Percentiles rank a stretch among this genome's conserved stretches.
These are phyloP conservation scores for Polygonum aviculare DNA, from an alignment of 148 eudicot genomes.

Conservation along the genomic window DNA sequence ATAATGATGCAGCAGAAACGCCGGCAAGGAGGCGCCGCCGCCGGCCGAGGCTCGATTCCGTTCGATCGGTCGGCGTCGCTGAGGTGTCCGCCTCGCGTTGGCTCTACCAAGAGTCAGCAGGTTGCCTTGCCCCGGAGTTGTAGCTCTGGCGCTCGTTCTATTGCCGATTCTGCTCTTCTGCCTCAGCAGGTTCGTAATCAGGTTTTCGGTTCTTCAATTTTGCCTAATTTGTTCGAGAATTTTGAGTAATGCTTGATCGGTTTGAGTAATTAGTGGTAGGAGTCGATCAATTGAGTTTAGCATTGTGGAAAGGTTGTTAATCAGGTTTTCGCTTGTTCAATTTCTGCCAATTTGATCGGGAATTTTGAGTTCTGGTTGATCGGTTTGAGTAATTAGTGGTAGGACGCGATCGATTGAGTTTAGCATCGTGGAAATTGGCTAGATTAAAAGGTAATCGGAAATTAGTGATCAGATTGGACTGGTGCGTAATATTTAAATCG, in stretches of 20 bases:
- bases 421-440: too few species aligned
- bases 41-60: constrained; percentile 9
- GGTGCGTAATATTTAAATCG: background rate
- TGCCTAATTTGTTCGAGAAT: background rate
- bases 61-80: constrained; percentile 72
- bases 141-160: constrained; percentile 60
- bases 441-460: too few species aligned
- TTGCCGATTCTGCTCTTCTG: constrained; percentile 68
- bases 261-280: background rate
- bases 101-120: constrained; percentile 19
- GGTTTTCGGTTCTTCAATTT: constrained; percentile 26
- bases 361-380: too few species aligned
- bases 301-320: too few species aligned
- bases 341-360: background rate
- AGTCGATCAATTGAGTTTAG: background rate
- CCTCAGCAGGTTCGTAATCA: constrained; percentile 73
- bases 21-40: constrained; percentile 18
- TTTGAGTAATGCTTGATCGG: background rate
- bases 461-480: background rate
- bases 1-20: constrained; percentile 51
- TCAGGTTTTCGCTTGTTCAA: too few species aligned
- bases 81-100: constrained; percentile 28
- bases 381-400: too few species aligned
- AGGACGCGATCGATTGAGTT: too few species aligned
- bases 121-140: constrained; percentile 53